These are phyloP conservation scores for Fragilaria radians DNA, from an alignment of 108 stramenopile genomes.

Conservation along the genomic window DNA sequence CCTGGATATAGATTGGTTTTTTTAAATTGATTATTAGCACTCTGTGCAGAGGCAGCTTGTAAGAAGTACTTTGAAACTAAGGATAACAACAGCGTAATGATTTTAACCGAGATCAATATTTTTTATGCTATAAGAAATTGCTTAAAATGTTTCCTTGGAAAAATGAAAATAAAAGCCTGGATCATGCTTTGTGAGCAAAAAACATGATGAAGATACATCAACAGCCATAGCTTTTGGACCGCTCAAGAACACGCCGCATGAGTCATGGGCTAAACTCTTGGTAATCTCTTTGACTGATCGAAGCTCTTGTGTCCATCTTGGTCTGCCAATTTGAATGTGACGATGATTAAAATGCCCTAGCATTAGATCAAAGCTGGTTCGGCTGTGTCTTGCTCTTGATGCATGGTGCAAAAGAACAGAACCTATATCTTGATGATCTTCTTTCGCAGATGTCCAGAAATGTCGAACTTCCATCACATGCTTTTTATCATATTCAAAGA, in stretches of 20 bases:
- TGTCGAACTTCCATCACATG: constrained; percentile 12
- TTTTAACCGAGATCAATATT: no score
- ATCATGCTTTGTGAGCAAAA: constrained; percentile 1
- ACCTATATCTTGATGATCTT: constrained; percentile 18
- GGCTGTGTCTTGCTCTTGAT: constrained; percentile 6
- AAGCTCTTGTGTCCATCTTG: constrained; percentile 13
- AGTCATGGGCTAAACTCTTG: neutral
- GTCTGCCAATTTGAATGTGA: constrained; percentile 11
- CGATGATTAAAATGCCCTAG: constrained; percentile 8
- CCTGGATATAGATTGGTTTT: no score
- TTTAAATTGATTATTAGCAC: no score
- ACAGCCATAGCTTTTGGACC: constrained; percentile 11
- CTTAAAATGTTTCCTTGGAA: constrained; percentile 20
- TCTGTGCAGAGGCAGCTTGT: no score
- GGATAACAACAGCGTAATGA: no score
- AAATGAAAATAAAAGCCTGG: constrained; percentile 12
- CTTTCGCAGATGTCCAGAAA: constrained; percentile 13
- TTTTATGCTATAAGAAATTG: no score
- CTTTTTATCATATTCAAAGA: constrained; percentile 12
- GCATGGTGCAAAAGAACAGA: constrained; percentile 16
- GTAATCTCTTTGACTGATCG: constrained; percentile 3
- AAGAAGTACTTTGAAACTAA: no score
- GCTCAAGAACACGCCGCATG: constrained; percentile 14
- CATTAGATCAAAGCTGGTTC: constrained; percentile 8
- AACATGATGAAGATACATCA: neutral